Conservation (phyloP, 2,329 filamentous ascomycete species). For the Biscogniauxia marginata region DNA sequence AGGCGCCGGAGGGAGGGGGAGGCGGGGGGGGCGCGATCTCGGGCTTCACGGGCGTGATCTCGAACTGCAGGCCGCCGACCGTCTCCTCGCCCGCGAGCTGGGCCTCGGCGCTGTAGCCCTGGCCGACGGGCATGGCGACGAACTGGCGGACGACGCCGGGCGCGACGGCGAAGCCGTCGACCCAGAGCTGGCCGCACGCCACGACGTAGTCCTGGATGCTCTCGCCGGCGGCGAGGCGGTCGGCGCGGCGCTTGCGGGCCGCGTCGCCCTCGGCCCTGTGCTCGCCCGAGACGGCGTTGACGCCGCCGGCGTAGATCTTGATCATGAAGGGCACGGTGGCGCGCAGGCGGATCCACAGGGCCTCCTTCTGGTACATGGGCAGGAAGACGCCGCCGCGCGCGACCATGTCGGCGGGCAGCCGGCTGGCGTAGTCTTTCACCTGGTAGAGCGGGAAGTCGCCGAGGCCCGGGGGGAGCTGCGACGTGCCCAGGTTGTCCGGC, state of each 20-base stretch:
- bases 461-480: slow-evolving; percentile 35
- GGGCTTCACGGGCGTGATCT: slow-evolving; percentile 40
- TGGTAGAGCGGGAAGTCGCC: slow-evolving; percentile 40
- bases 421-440: slow-evolving; percentile 30
- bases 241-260: slow-evolving; percentile 15
- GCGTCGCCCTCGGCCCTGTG: slow-evolving; percentile 20
- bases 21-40: too few relatives aligned
- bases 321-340: slow-evolving; percentile 33
- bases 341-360: slow-evolving; percentile 39
- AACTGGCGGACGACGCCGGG: slow-evolving; percentile 45
- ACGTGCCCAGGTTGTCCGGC: slow-evolving; percentile 35
- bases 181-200: slow-evolving; percentile 37
- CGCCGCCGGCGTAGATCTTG: slow-evolving; percentile 39
- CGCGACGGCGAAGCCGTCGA: slow-evolving; percentile 38
- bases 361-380: slow-evolving; percentile 44
- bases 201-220: slow-evolving; percentile 35
- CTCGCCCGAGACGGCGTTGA: slow-evolving; percentile 41
- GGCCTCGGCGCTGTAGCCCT: slow-evolving; percentile 43
- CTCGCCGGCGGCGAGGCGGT: background rate
- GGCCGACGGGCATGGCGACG: slow-evolving; percentile 43
- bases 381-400: slow-evolving; percentile 45
- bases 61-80: slow-evolving; percentile 43
- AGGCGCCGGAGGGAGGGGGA: too few relatives aligned
- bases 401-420: slow-evolving; percentile 34
- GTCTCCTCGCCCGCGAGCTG: slow-evolving; percentile 44